Base-by-base conservation (phyloP, 805 yeast genomes). In the Pichia gijzeniarum region DNA sequence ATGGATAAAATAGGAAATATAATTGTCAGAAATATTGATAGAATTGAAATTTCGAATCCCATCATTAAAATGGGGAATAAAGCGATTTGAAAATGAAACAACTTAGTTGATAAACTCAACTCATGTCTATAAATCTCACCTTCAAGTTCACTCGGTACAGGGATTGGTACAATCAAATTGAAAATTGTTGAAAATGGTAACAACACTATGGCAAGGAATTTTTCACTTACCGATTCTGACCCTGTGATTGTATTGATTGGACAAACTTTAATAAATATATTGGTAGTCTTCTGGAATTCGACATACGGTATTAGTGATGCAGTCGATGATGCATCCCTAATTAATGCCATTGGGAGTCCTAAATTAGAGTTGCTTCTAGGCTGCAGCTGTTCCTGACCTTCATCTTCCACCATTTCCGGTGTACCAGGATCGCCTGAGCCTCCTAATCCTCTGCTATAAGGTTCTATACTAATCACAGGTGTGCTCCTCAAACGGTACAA, bases 21-120 rank as follows among this genome's bases (percentile, higher is more conserved):
- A 22, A 39, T 18, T 5, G 43, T 13, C 5, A 40, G 4, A 4
- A 35, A 4, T 4, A 48, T 2, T 4, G 27, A 6, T 3, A 20
- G 27, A 2, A 33, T 6, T 6, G 36, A n/a, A 13, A 33, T 13
- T 14, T 48, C 37, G 19, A 48, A 50, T 38, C 48, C 51, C 13
- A 44, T 5, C 12, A 48, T 27, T 3, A 50, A 25, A 36, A 49
- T 36, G 5, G 49, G 49, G 14, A 41, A 28, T 22, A 47, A 33
- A 8, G 59, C 49, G 2, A 63, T 20, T 50, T 68, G 72, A 7
- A 62, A 22, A 30, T 43, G 44, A 49, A 68, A 63, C 1, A 68
- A 35, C 4, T 37, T 35, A 47, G 45, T 52, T 40, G 46, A 62
- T 44, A 48, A 45, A 21, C 39, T 43, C 53, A 34, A 49, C 41